These are phyloP conservation scores for Chernovozyma sophiae-reginae DNA, from an alignment of 1,139 yeast genomes.

Conservation along the genomic window DNA sequence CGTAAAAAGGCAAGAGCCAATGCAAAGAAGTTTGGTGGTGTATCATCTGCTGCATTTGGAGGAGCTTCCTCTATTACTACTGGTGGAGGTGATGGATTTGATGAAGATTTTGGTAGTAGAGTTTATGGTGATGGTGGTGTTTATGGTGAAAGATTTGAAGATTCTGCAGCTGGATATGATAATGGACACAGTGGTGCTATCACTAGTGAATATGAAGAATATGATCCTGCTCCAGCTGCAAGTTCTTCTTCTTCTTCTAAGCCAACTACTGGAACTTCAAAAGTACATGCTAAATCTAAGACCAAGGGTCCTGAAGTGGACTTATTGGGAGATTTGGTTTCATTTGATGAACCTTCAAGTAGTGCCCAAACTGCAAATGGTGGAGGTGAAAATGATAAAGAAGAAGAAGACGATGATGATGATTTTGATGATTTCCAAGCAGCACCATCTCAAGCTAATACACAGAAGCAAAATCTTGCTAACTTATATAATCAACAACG, in stretches of 20 bases:
- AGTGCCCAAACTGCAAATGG: constrained; percentile 17
- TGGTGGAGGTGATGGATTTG: constrained; percentile 41
- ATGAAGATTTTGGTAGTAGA: constrained; percentile 50
- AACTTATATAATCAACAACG: constrained; percentile 30
- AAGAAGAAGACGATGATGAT: constrained; percentile 64
- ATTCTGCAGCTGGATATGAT: constrained; percentile 41
- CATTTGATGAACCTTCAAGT: constrained; percentile 36
- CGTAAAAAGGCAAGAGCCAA: constrained; percentile 86
- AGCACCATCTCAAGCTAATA: constrained; percentile 46
- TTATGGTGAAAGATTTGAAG: constrained; percentile 65
- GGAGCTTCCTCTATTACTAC: constrained; percentile 44
- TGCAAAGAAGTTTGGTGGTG: constrained; percentile 75
- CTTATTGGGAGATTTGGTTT: constrained; percentile 53
- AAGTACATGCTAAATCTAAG: constrained; percentile 33
- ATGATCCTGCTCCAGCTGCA: constrained; percentile 46
- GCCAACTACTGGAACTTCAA: constrained; percentile 43
- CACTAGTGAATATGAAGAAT: constrained; percentile 60
- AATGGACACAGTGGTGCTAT: constrained; percentile 37
- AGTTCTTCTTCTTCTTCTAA: constrained; percentile 23
- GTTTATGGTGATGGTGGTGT: constrained; percentile 84
- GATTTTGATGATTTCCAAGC: constrained; percentile 95
- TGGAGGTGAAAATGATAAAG: constrained; percentile 13
- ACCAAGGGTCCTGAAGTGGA: constrained; percentile 34
- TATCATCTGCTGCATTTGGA: constrained; percentile 49
- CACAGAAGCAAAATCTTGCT: constrained; percentile 28